These are phyloP conservation scores for Tolypocladium endophyticum DNA, from an alignment of 2,329 filamentous ascomycete species.

Conservation along the genomic window DNA sequence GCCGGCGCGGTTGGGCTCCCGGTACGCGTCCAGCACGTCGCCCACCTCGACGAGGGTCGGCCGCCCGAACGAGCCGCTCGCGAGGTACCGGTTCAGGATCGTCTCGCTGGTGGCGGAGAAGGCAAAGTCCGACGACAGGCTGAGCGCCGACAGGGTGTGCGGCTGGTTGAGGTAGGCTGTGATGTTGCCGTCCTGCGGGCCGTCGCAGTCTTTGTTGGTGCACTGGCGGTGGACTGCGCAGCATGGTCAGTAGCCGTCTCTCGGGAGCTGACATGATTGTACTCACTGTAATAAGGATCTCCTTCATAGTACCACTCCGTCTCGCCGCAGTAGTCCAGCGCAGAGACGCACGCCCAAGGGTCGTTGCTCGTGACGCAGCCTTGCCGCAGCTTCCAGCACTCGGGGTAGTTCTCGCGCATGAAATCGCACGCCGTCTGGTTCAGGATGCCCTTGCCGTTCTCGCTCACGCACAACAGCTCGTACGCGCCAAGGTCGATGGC, in stretches of 20 bases:
- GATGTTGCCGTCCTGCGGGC: not conserved
- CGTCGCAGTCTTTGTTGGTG: not conserved
- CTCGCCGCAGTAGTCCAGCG: not conserved
- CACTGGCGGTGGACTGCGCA: not conserved
- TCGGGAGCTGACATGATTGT: not conserved
- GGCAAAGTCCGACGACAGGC: not conserved
- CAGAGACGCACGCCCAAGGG: not conserved
- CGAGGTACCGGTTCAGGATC: not conserved
- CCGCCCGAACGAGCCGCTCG: not conserved
- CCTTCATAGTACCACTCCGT: not conserved
- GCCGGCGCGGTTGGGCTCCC: not conserved
- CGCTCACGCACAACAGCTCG: conserved; percentile 1
- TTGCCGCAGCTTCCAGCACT: not conserved
- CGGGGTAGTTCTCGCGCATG: not conserved
- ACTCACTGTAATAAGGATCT: not conserved
- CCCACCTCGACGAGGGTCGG: not conserved
- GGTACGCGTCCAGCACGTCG: conserved; percentile 1
- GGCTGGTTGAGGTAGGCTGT: not conserved
- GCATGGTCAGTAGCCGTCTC: not conserved
- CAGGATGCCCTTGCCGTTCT: not conserved
- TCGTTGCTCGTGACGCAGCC: not conserved
- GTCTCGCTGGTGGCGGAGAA: not conserved
- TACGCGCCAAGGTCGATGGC: conserved; percentile 2
- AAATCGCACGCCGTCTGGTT: conserved; percentile 1
- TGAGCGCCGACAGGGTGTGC: not conserved